These are phyloP conservation scores for Salvia rosmarinus DNA, from an alignment of 257 asterid species.

Conservation along the genomic window DNA sequence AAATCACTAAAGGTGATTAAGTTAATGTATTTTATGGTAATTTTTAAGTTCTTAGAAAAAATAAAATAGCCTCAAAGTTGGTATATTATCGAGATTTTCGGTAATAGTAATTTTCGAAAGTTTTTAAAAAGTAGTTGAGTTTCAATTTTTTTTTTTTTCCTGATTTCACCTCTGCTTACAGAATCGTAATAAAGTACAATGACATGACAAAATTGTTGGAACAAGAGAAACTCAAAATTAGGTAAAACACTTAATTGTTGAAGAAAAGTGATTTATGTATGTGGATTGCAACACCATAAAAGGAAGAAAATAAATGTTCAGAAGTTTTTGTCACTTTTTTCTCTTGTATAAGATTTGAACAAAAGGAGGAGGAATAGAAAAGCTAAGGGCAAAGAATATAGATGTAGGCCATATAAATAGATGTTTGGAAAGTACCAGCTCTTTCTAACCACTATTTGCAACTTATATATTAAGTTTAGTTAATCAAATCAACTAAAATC, in stretches of 20 bases:
- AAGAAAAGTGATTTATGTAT: background rate
- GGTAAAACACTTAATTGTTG: background rate
- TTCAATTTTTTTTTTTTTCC: too few relatives aligned
- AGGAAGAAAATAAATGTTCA: background rate
- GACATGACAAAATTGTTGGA: too few relatives aligned
- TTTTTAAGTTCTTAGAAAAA: too few relatives aligned
- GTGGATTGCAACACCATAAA: background rate
- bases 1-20: too few relatives aligned
- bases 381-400: conserved; percentile 34
- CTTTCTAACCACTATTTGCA: conserved; percentile 11
- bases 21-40: too few relatives aligned
- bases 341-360: conserved; percentile 26
- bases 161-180: too few relatives aligned
- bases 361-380: conserved; percentile 22
- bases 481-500: background rate
- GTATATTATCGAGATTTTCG: too few relatives aligned
- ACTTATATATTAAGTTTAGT: background rate
- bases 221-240: too few relatives aligned
- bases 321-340: background rate
- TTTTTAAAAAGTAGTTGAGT: too few relatives aligned
- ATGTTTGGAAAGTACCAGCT: conserved; percentile 37
- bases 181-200: too few relatives aligned
- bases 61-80: too few relatives aligned
- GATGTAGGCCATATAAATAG: conserved; percentile 33
- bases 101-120: too few relatives aligned